A percentile compares a stretch with the other conserved stretches of the same genome.
These are phyloP conservation scores for Eruca vesicaria DNA, from an alignment of 441 rosid species.

Conservation along the genomic window DNA sequence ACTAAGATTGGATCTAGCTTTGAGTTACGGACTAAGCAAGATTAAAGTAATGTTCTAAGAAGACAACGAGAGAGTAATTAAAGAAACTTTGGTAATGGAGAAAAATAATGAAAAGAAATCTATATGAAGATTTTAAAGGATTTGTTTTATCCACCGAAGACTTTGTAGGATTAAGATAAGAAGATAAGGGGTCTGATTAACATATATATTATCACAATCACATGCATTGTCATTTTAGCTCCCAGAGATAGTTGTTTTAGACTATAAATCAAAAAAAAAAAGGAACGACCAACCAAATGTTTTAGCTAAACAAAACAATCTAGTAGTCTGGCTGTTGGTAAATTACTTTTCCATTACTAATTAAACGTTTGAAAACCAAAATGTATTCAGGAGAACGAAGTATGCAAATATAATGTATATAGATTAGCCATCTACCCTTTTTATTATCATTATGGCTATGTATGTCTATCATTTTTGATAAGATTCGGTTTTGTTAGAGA, in stretches of 20 bases:
- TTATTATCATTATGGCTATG: too few species aligned
- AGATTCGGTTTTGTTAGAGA: not conserved
- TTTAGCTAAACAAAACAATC: not conserved
- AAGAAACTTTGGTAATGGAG: constrained; percentile 10
- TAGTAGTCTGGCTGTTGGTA: not conserved
- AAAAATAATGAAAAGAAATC: constrained; percentile 38
- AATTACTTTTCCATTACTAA: not conserved
- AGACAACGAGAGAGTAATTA: constrained; percentile 1
- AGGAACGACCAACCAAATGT: not conserved
- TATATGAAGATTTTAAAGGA: constrained; percentile 34
- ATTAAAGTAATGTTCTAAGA: not conserved
- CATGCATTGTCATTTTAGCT: constrained; percentile 14
- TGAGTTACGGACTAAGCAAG: constrained; percentile 48
- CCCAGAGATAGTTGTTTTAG: not conserved
- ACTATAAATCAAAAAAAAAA: not conserved
- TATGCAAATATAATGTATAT: not conserved
- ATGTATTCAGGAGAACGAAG: not conserved
- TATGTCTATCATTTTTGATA: too few species aligned
- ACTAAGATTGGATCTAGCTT: constrained; percentile 24
- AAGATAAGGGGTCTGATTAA: constrained; percentile 12
- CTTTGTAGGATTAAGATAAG: constrained; percentile 18
- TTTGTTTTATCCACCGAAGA: constrained; percentile 23
- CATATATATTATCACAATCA: constrained; percentile 2
- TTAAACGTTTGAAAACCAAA: not conserved
- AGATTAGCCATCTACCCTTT: not conserved